Conservation (phyloP, 257 asterid genomes). For the Solanum sitiens region DNA sequence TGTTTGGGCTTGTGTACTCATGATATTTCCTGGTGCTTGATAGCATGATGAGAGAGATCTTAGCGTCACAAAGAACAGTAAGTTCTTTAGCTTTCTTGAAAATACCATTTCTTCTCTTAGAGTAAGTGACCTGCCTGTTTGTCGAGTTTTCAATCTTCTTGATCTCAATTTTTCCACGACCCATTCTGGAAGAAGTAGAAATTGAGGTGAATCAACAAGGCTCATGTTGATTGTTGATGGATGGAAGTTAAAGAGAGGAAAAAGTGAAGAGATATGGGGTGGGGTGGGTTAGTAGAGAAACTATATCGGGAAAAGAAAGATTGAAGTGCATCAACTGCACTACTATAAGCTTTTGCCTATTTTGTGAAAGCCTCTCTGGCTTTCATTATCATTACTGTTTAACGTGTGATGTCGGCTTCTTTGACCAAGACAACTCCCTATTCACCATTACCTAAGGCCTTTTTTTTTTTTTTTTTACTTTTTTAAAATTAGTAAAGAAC, state of each 20-base stretch:
- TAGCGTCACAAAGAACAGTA: slow-evolving; percentile 46
- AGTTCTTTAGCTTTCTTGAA: slow-evolving; percentile 57
- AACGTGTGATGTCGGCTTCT: slow-evolving; percentile 20
- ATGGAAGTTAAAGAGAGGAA: background rate
- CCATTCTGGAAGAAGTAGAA: background rate
- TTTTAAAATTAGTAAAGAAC: too few species aligned
- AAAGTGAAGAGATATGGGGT: background rate
- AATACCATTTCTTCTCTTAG: slow-evolving; percentile 43
- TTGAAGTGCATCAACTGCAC: slow-evolving; percentile 10
- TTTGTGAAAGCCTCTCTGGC: slow-evolving; percentile 7
- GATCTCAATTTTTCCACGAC: slow-evolving; percentile 42
- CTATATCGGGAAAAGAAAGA: slow-evolving; percentile 15
- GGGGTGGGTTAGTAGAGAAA: background rate
- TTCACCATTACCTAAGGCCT: background rate
- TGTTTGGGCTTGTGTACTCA: slow-evolving; percentile 35
- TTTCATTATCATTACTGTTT: background rate
- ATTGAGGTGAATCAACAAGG: background rate
- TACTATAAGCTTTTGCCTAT: slow-evolving; percentile 3
- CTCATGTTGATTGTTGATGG: background rate
- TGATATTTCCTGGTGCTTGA: slow-evolving; percentile 35
- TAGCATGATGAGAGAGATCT: slow-evolving; percentile 42
- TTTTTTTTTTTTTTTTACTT: too few species aligned
- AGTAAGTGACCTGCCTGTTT: slow-evolving; percentile 41
- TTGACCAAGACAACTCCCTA: slow-evolving; percentile 11
- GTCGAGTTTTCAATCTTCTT: slow-evolving; percentile 38